phyloP scores from a whole-genome alignment of 2,329 filamentous ascomycete species.

The Phoma sp. region DNA sequence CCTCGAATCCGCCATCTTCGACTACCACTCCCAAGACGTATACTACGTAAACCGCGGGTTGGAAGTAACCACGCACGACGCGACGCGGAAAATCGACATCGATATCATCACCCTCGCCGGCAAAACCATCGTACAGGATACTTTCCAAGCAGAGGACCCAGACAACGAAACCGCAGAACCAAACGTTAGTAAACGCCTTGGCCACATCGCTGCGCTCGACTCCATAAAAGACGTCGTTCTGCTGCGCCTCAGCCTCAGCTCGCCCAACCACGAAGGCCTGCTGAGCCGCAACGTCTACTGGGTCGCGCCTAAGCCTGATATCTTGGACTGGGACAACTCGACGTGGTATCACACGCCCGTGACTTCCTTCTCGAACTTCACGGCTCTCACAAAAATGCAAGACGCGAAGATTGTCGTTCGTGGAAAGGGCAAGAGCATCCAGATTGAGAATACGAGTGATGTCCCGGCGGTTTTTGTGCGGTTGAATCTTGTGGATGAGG shows the following conservation, averaged over 20 bases:
- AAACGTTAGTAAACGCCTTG: slow-evolving; percentile 47
- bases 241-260: slow-evolving; percentile 58
- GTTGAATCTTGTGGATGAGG: slow-evolving; percentile 57
- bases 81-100: slow-evolving; percentile 53
- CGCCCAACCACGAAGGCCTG: slow-evolving; percentile 15
- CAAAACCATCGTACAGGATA: slow-evolving; percentile 28
- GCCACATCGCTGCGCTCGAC: slow-evolving; percentile 28
- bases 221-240: slow-evolving; percentile 57
- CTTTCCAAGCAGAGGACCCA: not conserved
- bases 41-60: slow-evolving; percentile 63
- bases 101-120: slow-evolving; percentile 62
- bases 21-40: slow-evolving; percentile 57
- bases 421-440: slow-evolving; percentile 41
- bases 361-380: slow-evolving; percentile 58
- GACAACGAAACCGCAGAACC: slow-evolving; percentile 48
- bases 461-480: slow-evolving; percentile 67
- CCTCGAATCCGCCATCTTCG: slow-evolving; percentile 63
- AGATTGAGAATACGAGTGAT: slow-evolving; percentile 60
- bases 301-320: slow-evolving; percentile 58
- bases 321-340: slow-evolving; percentile 63
- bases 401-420: slow-evolving; percentile 16
- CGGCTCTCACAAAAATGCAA: slow-evolving; percentile 48
- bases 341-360: slow-evolving; percentile 68
- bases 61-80: not conserved
- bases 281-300: slow-evolving; percentile 69